Percentiles rank a stretch among this genome's conserved stretches.
Conservation (phyloP, 164 flowering plant genomes). For the Litsea cubeba region DNA sequence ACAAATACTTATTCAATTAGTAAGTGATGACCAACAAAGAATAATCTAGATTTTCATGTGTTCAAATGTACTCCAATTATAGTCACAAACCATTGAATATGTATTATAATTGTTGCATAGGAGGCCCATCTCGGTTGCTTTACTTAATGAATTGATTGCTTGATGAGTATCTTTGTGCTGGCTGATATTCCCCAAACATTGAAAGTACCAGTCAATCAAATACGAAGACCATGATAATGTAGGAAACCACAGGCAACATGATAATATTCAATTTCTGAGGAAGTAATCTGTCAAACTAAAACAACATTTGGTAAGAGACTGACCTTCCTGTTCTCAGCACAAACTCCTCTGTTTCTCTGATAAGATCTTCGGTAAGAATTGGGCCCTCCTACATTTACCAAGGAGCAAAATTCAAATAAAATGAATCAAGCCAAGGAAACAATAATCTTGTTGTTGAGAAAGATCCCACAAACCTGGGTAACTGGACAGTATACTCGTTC, state of each 20-base stretch:
- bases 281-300: constrained; percentile 2
- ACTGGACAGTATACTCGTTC: constrained; percentile 80
- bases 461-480: constrained; percentile 60
- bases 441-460: neutral
- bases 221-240: neutral
- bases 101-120: too few relatives aligned
- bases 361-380: constrained; percentile 87
- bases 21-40: too few relatives aligned
- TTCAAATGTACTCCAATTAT: too few relatives aligned
- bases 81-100: too few relatives aligned
- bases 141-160: neutral
- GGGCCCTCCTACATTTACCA: constrained; percentile 67
- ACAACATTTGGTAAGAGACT: constrained; percentile 22
- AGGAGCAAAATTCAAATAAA: constrained; percentile 2
- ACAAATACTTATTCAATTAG: too few relatives aligned
- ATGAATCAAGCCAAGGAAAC: constrained; percentile 1
- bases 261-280: neutral
- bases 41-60: too few relatives aligned
- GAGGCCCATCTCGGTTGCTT: too few relatives aligned
- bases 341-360: constrained; percentile 92
- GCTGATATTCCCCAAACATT: neutral
- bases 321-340: constrained; percentile 97
- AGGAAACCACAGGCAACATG: neutral
- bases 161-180: neutral
- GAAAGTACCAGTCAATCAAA: neutral